Base-by-base conservation (phyloP, 2,329 filamentous ascomycete species). In the Spiromastix sp. region DNA sequence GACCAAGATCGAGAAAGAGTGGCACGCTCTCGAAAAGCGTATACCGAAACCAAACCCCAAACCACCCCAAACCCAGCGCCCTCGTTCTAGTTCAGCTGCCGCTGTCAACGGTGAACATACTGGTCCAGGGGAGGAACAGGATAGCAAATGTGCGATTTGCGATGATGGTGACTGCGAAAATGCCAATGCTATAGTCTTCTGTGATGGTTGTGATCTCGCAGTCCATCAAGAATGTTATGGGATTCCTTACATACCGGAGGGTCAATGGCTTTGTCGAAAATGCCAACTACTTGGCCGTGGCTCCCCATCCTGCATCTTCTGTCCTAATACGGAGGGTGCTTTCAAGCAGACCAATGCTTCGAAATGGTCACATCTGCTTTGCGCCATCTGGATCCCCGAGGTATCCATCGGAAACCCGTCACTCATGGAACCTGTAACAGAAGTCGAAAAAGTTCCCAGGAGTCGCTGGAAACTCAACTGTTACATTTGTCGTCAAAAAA, bases 161-260 rank as follows among this genome's bases (percentile, higher is more conserved):
- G 91, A 98, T 54, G 91, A 98, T 52, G 91, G 91, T n/a, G 91
- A 98, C 54, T 98, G 91, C 54, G 91, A 98, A 62, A 98, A 98
- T 58, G 93, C 91, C 15, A 98, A 98, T 54, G 91, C 91, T 1
- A 98, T 98, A 51, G 91, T 98, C 15, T 98, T 98, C 55, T 98
- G 91, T 56, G 91, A 98, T 55, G 91, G 91, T 3, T 98, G 91
- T 60, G 93, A 98, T 60, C 68, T 98, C 34, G 91, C 91, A 3
- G 91, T 98, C 7, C 91, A 98, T 59, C 91, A 98, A 59, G 91
- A 98, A 64, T 98, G 91, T 60, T 98, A 98, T 55, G 91, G 91
- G 37, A 91, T 98, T 30, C 91, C 91, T 1, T 98, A 95, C 59
- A 98, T 98, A 46, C 91, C 91, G 2, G 91, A 98, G 63, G 91